Base-by-base conservation (phyloP, 176 grass and related monocot species). In the Carex cristatella region DNA sequence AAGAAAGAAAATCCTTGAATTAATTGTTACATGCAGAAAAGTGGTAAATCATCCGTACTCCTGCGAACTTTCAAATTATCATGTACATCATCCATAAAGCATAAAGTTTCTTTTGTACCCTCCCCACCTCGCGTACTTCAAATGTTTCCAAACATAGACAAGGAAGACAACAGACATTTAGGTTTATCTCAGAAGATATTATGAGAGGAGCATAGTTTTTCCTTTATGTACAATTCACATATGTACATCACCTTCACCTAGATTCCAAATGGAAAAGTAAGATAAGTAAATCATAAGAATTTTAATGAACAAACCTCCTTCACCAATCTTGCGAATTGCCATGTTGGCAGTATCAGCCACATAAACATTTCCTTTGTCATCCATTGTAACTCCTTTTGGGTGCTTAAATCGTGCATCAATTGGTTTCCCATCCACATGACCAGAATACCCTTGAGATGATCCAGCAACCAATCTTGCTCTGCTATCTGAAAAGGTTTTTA, bases 281-380 rank as follows among this genome's bases (percentile, higher is more conserved):
- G 19, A 73, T 73, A 73, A 49, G 6, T 57, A 78, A 15, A 12
- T 63, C 66, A 91, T 64, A 58, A 81, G 74, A 13, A 61, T 54
- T 48, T 66, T 66, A 49, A 61, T 58, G 2, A 12, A 46, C 61
- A 32, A 27, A 95, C 96, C 96, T 90, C 88, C 87, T 86, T 98
- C 93, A 62, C 89, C 88, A 64, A 98, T 98, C 85, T 95, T 98
- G 9, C 93, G 88, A 89, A 98, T 95, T 60, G 96, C 96, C 79
- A 98, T 64, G 61, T 98, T 98, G 71, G 93, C 90, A 79, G 89
- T 94, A 89, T 98, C 95, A 86, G 95, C 95, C 77, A 98, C 91
- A 84, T 98, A 98, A n/a, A 95, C 95, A 88, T 98, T 97, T 75
- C 95, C 95, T 68, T 84, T 95, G 80, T 95, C 89, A 88, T 98